Base-by-base conservation (phyloP, 2,329 filamentous ascomycete species). In the Botrytis deweyae region DNA sequence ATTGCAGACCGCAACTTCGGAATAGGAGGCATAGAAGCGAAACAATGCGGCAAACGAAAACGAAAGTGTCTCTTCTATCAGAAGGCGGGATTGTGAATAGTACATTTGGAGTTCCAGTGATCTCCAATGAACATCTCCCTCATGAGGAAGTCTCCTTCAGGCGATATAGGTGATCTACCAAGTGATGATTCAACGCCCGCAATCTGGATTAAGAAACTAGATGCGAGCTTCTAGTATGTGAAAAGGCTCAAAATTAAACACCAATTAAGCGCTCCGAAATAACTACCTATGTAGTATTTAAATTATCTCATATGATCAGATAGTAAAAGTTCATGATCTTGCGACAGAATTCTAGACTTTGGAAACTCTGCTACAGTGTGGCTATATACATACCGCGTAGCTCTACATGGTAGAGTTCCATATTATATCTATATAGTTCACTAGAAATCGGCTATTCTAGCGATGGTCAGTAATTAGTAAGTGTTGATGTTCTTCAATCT, bases 231-330 rank as follows among this genome's bases (percentile, higher is more conserved):
- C 6, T 25, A 52, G n/a, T 52, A 5, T 52, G 10, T 52, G 22
- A 14, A 52, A 12, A 0, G 1, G 0, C 4, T 25, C 44, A 3
- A 8, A 8, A 46, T 46, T 46, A 1, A 20, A 20, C 2, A 20
- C 20, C 1, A 46, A 46, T 18, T 46, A 4, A 14, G 10, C 22
- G 0, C 22, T 5, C 5, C 9, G 25, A 25, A 52, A 38, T 38
- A 38, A 38, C 38, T 38, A 38, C 38, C 22, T 52, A 16, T 3
- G 12, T 16, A 7, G 25, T n/a, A 3, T n/a, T 9, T 16, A 1
- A n/a, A 55, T 55, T 5, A n/a, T n/a, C 49, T n/a, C 4, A 14
- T 4, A 16, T 52, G 46, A 3, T 14, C 46, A 52, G 22, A 12
- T 10, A 25, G 1, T 25, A 10, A 14, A 25, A 52, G 9, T 14